Conservation (phyloP, 2,329 filamentous ascomycete species). For the Tympanopsis confertula region DNA sequence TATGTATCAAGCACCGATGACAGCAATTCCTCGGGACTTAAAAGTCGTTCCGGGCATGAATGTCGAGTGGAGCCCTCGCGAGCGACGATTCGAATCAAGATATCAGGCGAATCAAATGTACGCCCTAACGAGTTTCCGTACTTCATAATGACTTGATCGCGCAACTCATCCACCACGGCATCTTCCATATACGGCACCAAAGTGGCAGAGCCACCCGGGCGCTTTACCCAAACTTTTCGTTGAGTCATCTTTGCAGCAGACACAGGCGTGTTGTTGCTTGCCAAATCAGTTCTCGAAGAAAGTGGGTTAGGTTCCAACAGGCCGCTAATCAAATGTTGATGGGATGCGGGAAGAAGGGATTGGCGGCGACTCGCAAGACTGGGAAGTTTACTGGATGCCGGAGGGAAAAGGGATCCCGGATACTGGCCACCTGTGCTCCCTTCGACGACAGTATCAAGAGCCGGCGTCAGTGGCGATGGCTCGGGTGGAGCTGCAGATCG, state of each 20-base stretch:
- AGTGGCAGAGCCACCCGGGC: conserved; percentile 51
- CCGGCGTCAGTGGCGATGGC: too few species aligned
- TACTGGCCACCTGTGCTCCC: too few species aligned
- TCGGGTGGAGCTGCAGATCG: too few species aligned
- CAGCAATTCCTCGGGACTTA: conserved; percentile 56
- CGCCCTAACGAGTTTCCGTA: conserved; percentile 55
- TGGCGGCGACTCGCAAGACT: not conserved
- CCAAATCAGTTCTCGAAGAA: not conserved
- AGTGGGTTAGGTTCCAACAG: not conserved
- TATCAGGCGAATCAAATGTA: conserved; percentile 55
- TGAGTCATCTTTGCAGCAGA: not conserved
- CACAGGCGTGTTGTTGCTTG: not conserved
- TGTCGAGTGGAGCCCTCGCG: conserved; percentile 24
- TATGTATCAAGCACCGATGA: conserved; percentile 45
- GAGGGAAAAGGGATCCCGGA: too few species aligned
- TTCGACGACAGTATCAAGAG: too few species aligned
- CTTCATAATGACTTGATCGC: conserved; percentile 54
- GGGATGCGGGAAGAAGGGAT: not conserved
- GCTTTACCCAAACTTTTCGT: conserved; percentile 57
- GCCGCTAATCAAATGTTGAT: conserved; percentile 1
- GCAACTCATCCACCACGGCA: conserved; percentile 55
- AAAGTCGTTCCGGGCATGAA: conserved; percentile 29
- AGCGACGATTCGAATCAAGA: conserved; percentile 44
- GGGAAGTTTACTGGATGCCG: not conserved
- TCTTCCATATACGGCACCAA: conserved; percentile 51